A percentile compares a stretch with the other conserved stretches of the same genome.
These are phyloP conservation scores for Gossypium bickii DNA, from an alignment of 345 rosid species.

Conservation along the genomic window DNA sequence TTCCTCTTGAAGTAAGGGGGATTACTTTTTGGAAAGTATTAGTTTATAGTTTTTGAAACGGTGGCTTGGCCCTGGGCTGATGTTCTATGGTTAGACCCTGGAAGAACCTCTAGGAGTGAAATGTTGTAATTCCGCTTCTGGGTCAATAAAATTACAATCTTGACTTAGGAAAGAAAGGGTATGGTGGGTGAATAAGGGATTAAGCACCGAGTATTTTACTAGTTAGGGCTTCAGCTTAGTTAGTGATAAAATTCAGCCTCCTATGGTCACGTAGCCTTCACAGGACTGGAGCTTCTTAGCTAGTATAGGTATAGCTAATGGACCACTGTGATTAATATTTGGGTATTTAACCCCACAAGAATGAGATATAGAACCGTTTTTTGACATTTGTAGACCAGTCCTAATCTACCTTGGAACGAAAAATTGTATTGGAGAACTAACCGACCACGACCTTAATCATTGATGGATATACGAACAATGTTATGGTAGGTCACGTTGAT, in stretches of 20 bases:
- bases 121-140: neutral
- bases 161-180: neutral
- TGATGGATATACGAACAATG: neutral
- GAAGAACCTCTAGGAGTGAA: neutral
- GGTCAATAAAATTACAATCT: neutral
- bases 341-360: conserved; percentile 2
- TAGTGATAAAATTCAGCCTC: conserved; percentile 2
- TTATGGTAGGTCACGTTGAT: conserved; percentile 20
- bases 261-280: neutral
- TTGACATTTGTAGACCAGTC: conserved; percentile 4
- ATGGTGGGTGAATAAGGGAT: neutral
- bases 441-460: neutral
- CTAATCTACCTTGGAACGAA: neutral
- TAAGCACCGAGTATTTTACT: neutral
- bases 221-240: conserved; percentile 1
- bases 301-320: neutral
- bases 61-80: neutral
- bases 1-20: neutral
- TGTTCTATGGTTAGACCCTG: neutral
- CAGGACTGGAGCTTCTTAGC: conserved; percentile 1
- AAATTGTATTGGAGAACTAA: neutral
- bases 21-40: neutral
- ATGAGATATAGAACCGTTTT: neutral
- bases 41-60: neutral
- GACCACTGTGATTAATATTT: conserved; percentile 8